phyloP scores from a whole-genome alignment of 1,139 yeast species.

The Sugiyamaella novakii region DNA sequence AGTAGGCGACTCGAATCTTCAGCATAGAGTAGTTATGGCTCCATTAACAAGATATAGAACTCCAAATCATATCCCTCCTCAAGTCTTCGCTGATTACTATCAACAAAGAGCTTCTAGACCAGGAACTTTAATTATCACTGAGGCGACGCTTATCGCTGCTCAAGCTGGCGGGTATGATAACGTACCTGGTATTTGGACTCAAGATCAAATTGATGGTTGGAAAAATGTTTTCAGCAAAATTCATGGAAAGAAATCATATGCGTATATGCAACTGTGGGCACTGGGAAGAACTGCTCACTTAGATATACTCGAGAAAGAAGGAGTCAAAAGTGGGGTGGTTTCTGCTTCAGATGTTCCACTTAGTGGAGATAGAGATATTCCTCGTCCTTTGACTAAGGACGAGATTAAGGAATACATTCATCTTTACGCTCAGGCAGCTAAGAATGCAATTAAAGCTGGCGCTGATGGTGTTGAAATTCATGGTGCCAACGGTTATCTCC shows the following conservation, averaged over 20 bases:
- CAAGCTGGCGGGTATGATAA: conserved; percentile 45
- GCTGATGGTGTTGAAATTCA: conserved; percentile 72
- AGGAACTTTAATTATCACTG: conserved; percentile 52
- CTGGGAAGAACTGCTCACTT: conserved; percentile 47
- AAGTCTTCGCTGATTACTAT: conserved; percentile 53
- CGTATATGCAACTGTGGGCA: conserved; percentile 61
- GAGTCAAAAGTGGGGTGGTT: conserved; percentile 14
- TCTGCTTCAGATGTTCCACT: conserved; percentile 36
- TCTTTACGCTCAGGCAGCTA: conserved; percentile 49
- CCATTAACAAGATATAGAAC: conserved; percentile 51
- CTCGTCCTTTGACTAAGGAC: conserved; percentile 47
- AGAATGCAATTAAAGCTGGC: conserved; percentile 57
- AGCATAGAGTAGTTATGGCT: conserved; percentile 50
- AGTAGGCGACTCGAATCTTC: conserved; percentile 31
- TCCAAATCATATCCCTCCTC: conserved; percentile 46
- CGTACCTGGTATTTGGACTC: conserved; percentile 57
- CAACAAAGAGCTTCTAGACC: conserved; percentile 52
- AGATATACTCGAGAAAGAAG: conserved; percentile 31
- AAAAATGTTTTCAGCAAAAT: conserved; percentile 51
- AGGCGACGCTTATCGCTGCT: conserved; percentile 45
- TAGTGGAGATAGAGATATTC: conserved; percentile 31
- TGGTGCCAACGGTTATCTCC: conserved; percentile 66
- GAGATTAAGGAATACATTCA: conserved; percentile 49
- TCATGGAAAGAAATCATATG: conserved; percentile 55
- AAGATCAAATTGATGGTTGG: conserved; percentile 54